Conservation (phyloP, 139 green algal species). For the Zygnema circumcarinatum region DNA sequence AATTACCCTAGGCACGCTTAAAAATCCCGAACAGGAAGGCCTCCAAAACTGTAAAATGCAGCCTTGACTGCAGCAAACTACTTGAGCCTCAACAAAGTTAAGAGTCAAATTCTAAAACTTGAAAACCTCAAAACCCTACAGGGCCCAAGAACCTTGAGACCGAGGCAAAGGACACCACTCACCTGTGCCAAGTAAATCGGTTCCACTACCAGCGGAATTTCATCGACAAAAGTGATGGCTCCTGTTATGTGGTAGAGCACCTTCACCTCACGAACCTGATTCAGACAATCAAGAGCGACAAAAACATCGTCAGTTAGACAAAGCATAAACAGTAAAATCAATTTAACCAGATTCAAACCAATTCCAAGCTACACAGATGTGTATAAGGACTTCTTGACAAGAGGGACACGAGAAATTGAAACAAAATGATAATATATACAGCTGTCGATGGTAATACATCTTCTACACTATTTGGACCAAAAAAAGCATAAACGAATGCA, state of each 20-base stretch:
- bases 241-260: conserved; percentile 99
- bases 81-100: too few species aligned
- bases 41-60: too few species aligned
- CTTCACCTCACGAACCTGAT: conserved; percentile 92
- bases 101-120: too few species aligned
- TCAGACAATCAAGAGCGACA: not conserved
- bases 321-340: not conserved
- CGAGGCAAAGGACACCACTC: too few species aligned
- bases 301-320: not conserved
- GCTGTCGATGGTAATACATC: too few species aligned
- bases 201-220: conserved; percentile 96
- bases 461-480: not conserved
- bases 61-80: too few species aligned
- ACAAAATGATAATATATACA: conserved; percentile 20
- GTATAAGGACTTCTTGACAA: too few species aligned
- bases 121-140: too few species aligned
- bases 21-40: too few species aligned
- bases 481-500: not conserved
- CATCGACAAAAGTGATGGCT: conserved; percentile 99
- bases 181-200: conserved; percentile 88
- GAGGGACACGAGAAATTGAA: not conserved
- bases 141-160: too few species aligned
- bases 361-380: not conserved
- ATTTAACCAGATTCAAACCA: not conserved
- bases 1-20: too few species aligned